A percentile compares a stretch with the other conserved stretches of the same genome.
phyloP scores from a whole-genome alignment of 495 filamentous ascomycete species.

The Penicillium mononematosum region DNA sequence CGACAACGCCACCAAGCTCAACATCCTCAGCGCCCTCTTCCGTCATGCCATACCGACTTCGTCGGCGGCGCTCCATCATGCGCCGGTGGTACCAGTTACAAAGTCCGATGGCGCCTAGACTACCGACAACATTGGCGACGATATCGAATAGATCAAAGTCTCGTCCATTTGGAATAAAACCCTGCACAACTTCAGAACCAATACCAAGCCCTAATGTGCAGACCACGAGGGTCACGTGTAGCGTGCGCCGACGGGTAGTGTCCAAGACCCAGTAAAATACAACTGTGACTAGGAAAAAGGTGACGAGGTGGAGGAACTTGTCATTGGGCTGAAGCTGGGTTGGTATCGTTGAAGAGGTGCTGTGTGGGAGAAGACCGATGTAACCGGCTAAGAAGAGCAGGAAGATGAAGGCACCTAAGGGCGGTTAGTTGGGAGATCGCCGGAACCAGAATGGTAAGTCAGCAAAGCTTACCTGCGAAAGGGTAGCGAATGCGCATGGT shows the following conservation, averaged over 20 bases:
- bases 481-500: conserved; percentile 67
- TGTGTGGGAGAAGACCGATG: conserved; percentile 65
- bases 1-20: conserved; percentile 52
- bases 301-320: conserved; percentile 84
- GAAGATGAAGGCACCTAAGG: conserved; percentile 66
- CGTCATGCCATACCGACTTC: conserved; percentile 68
- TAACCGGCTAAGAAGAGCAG: conserved; percentile 75
- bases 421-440: conserved; percentile 16
- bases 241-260: conserved; percentile 74
- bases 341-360: conserved; percentile 59
- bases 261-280: conserved; percentile 98
- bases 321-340: conserved; percentile 73
- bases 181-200: conserved; percentile 84
- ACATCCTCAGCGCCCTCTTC: conserved; percentile 54
- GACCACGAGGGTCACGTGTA: conserved; percentile 81
- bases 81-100: conserved; percentile 90
- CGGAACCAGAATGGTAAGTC: conserved; percentile 6
- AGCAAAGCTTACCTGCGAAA: conserved; percentile 61
- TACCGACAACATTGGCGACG: conserved; percentile 83
- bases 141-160: conserved; percentile 84
- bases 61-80: conserved; percentile 87
- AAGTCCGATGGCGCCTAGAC: conserved; percentile 63
- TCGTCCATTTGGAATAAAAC: conserved; percentile 74
- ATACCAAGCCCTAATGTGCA: conserved; percentile 72
- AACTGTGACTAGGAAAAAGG: conserved; percentile 84